Evolutionary conservation across 192 early-diverging fungal genomes (phyloP).

Genomic region (Paraglomus brasilianum): DNA sequence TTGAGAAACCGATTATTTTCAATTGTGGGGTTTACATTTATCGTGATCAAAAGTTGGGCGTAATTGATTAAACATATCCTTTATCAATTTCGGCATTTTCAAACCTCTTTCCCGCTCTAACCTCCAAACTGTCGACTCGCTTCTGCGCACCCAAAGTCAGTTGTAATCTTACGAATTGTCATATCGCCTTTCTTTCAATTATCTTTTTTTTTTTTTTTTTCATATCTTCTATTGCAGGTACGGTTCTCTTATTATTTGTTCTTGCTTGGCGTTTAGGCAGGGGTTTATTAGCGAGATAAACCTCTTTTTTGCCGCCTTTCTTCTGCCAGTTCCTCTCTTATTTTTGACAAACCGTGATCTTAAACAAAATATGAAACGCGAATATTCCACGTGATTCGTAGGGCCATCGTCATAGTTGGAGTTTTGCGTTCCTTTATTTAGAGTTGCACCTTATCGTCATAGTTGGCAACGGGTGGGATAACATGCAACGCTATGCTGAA

Average conservation of each 20-base stretch:
- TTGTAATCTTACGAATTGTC: slow-evolving; percentile 22
- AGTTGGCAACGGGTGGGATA: no score
- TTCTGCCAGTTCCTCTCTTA: no score
- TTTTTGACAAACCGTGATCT: no score
- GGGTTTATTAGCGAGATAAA: no score
- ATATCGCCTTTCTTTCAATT: slow-evolving; percentile 28
- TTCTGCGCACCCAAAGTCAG: slow-evolving; percentile 32
- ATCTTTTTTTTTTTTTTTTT: slow-evolving; percentile 35
- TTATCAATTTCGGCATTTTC: slow-evolving; percentile 34
- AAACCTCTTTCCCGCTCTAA: slow-evolving; percentile 9
- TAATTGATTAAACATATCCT: slow-evolving; percentile 32
- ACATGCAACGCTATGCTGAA: no score
- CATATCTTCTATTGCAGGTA: background rate
- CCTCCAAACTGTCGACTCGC: slow-evolving; percentile 29
- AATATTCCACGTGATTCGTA: no score
- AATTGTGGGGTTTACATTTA: slow-evolving; percentile 25
- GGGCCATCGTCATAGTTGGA: no score
- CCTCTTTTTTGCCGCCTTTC: no score
- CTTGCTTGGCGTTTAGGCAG: no score
- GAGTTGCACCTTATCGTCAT: no score
- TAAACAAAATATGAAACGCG: no score
- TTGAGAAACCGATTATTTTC: slow-evolving; percentile 32
- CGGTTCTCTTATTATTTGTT: slow-evolving; percentile 25
- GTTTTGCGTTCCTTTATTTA: no score
- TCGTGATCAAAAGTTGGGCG: slow-evolving; percentile 16